Conservation (phyloP, 2,329 filamentous ascomycete species). For the Sporothrix inflata region DNA sequence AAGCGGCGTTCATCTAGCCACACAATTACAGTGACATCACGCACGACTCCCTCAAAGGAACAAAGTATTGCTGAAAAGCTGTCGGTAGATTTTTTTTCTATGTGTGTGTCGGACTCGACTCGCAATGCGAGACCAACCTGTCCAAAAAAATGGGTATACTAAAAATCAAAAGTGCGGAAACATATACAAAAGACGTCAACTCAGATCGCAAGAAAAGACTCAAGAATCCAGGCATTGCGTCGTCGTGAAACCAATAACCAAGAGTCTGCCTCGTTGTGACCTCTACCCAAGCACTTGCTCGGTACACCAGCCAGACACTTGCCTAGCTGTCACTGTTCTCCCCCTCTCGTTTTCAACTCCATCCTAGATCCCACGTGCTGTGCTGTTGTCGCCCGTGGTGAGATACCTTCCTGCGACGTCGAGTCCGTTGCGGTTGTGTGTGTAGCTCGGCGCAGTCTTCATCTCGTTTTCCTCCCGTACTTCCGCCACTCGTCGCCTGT, state of each 20-base stretch:
- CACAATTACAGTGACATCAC: not conserved
- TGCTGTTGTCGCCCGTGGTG: not conserved
- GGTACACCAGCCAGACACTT: not conserved
- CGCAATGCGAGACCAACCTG: not conserved
- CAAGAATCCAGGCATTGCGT: not conserved
- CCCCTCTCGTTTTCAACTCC: not conserved
- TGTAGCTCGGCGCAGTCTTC: not conserved
- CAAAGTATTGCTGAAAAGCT: constrained; percentile 18
- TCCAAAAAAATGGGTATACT: constrained; percentile 31
- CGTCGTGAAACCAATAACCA: not conserved
- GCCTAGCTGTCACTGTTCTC: not conserved
- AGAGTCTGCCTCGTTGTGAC: not conserved
- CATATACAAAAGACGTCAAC: constrained; percentile 11
- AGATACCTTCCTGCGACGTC: not conserved
- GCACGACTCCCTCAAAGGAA: not conserved
- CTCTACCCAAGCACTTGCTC: not conserved
- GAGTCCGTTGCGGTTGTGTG: not conserved
- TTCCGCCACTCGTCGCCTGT: not conserved
- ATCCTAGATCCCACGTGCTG: not conserved
- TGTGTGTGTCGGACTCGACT: not conserved
- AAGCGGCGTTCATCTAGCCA: not conserved
- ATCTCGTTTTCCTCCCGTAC: not conserved
- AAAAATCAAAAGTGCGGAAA: constrained; percentile 21
- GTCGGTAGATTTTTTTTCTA: constrained; percentile 24
- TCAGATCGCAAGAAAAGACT: not conserved